phyloP scores from a whole-genome alignment of 495 filamentous ascomycete species.

The Xylaria longipes region DNA sequence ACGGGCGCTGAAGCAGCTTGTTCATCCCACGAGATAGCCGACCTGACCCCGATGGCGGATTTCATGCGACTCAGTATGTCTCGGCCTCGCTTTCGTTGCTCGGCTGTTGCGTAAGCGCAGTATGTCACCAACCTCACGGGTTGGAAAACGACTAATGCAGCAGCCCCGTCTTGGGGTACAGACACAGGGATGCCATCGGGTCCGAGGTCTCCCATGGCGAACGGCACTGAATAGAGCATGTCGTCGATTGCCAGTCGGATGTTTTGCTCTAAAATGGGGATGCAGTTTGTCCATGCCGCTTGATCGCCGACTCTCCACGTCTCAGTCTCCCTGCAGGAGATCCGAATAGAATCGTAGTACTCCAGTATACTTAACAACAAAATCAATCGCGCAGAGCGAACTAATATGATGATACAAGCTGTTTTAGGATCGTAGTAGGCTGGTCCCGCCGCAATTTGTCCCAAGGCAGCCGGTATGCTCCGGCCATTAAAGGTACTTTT shows the following conservation, averaged over 20 bases:
- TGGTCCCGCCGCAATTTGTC: constrained; percentile 19
- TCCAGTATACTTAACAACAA: constrained; percentile 36
- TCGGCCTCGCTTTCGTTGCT: constrained; percentile 19
- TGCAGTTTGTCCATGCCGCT: constrained; percentile 22
- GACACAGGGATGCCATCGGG: constrained; percentile 14
- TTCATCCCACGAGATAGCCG: constrained; percentile 26
- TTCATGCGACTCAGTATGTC: constrained; percentile 31
- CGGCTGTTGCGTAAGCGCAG: constrained; percentile 28
- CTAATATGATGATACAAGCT: constrained; percentile 35
- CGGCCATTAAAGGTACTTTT: constrained; percentile 29
- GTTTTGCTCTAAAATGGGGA: constrained; percentile 25
- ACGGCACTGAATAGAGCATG: constrained; percentile 34
- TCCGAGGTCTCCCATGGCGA: constrained; percentile 33
- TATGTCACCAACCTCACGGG: constrained; percentile 31
- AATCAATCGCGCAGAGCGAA: constrained; percentile 31
- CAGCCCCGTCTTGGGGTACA: constrained; percentile 30
- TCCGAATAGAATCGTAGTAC: constrained; percentile 24
- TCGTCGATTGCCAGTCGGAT: constrained; percentile 30
- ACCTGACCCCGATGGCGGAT: constrained; percentile 29
- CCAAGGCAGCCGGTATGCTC: constrained; percentile 32
- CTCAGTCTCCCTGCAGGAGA: not conserved
- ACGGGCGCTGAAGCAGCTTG: not conserved
- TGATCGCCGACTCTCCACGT: constrained; percentile 15
- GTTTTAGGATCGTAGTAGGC: constrained; percentile 33
- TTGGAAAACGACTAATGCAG: constrained; percentile 34